A percentile compares a stretch with the other conserved stretches of the same genome.
phyloP scores from a whole-genome alignment of 1,284 basidiomycete genomes.

The Calocybe gambosa region DNA sequence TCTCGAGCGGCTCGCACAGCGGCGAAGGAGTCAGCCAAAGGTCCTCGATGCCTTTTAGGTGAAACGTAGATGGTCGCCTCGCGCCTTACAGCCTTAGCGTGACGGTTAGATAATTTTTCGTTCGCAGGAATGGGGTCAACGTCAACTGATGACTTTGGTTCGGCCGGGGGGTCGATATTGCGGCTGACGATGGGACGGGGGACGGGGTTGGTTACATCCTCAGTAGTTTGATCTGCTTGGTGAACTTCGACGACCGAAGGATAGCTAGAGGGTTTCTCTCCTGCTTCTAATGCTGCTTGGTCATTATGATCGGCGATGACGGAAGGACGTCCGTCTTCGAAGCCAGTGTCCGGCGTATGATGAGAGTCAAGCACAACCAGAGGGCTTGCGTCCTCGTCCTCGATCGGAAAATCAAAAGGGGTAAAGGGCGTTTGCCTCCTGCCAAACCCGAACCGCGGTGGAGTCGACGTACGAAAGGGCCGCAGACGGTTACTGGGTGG shows the following conservation, averaged over 20 bases:
- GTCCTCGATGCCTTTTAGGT: too few relatives aligned
- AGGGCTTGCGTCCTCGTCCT: background rate
- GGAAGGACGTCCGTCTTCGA: background rate
- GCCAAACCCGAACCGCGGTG: background rate
- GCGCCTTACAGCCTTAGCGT: too few relatives aligned
- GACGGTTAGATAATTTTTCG: too few relatives aligned
- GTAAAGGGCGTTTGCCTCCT: too few relatives aligned
- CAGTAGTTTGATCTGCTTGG: background rate
- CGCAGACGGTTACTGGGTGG: background rate
- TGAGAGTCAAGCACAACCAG: background rate
- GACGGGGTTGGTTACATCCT: background rate
- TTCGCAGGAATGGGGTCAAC: too few relatives aligned
- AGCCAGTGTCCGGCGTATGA: background rate
- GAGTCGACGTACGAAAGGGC: background rate
- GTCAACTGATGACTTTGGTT: too few relatives aligned
- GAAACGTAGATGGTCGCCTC: too few relatives aligned
- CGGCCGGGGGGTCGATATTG: too few relatives aligned
- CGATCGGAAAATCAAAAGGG: background rate
- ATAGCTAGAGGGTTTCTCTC: background rate
- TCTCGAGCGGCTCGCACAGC: background rate
- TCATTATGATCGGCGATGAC: background rate
- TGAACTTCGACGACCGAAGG: background rate
- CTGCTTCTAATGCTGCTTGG: background rate
- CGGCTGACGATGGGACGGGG: too few relatives aligned
- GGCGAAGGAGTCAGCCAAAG: too few relatives aligned